phyloP scores from a whole-genome alignment of 495 filamentous ascomycete species.

The Podospora tetraspora region DNA sequence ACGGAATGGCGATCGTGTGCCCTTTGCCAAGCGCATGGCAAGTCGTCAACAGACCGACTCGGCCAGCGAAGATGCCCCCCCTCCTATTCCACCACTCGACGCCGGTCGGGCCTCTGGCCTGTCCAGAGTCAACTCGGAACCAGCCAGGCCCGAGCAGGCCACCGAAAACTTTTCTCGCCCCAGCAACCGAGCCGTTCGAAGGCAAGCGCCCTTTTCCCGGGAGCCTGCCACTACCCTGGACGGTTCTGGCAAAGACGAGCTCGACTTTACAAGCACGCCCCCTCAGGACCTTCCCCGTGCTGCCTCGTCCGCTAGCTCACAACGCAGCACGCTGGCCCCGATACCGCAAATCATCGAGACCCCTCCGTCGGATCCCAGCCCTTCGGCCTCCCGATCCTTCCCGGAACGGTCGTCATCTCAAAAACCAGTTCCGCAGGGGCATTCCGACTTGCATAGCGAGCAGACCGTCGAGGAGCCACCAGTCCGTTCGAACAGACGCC shows the following conservation, averaged over 20 bases:
- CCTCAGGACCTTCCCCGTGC: conserved; percentile 16
- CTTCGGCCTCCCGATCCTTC: conserved; percentile 30
- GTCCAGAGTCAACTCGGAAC: conserved; percentile 70
- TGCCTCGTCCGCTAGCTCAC: conserved; percentile 25
- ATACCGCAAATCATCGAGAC: conserved; percentile 69
- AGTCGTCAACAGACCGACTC: conserved; percentile 45
- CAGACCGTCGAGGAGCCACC: conserved; percentile 32
- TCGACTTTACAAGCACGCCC: conserved; percentile 13
- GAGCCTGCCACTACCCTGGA: conserved; percentile 15
- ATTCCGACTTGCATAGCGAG: conserved; percentile 17
- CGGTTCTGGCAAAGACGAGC: conserved; percentile 19
- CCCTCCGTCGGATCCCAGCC: conserved; percentile 46
- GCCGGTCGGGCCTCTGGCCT: conserved; percentile 51
- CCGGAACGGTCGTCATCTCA: conserved; percentile 56
- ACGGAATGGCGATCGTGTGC: conserved; percentile 38
- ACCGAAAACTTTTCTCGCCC: conserved; percentile 53
- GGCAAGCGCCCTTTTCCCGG: conserved; percentile 39
- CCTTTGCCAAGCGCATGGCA: conserved; percentile 69
- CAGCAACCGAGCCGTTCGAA: conserved; percentile 36
- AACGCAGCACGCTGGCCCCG: conserved; percentile 28
- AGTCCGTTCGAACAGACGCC: conserved; percentile 45
- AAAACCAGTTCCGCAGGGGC: conserved; percentile 32
- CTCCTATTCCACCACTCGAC: conserved; percentile 41
- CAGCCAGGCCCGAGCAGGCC: conserved; percentile 64
- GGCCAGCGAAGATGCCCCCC: conserved; percentile 50